These are phyloP conservation scores for Fusarium secorum DNA, from an alignment of 2,329 filamentous ascomycete species.

Conservation along the genomic window DNA sequence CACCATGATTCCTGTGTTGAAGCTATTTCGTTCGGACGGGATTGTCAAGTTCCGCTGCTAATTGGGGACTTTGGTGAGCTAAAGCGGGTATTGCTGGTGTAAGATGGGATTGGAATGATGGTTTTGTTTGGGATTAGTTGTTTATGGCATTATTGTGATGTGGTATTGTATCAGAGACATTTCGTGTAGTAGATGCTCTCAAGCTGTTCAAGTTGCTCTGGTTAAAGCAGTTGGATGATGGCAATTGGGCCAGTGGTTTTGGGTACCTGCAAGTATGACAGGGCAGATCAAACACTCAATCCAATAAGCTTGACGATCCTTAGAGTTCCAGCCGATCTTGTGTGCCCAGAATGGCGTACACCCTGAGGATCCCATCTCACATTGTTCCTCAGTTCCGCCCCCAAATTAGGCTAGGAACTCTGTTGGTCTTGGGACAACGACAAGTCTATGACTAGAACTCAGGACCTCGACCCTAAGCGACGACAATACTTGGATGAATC, in stretches of 20 bases:
- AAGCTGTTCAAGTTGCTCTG: rapidly evolving
- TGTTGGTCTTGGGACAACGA: too few species aligned
- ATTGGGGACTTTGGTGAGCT: background rate
- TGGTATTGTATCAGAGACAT: background rate
- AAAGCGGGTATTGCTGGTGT: background rate
- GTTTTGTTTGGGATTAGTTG: background rate
- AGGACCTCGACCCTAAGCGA: too few species aligned
- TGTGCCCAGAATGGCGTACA: background rate
- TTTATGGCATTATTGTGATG: background rate
- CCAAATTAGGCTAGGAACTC: too few species aligned
- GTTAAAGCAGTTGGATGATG: background rate
- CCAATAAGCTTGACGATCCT: background rate
- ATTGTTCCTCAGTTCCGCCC: background rate
- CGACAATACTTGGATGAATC: too few species aligned
- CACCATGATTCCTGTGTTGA: background rate
- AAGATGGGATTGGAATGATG: background rate
- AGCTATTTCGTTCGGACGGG: background rate
- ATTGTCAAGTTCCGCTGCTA: conserved; percentile 8
- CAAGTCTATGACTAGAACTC: too few species aligned
- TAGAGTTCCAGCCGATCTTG: background rate
- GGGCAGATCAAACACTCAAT: background rate
- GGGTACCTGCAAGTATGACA: rapidly evolving
- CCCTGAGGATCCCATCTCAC: background rate
- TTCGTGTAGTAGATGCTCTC: background rate
- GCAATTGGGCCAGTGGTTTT: background rate